phyloP scores from a whole-genome alignment of 2,329 filamentous ascomycete species.

The Madurella fahalii region DNA sequence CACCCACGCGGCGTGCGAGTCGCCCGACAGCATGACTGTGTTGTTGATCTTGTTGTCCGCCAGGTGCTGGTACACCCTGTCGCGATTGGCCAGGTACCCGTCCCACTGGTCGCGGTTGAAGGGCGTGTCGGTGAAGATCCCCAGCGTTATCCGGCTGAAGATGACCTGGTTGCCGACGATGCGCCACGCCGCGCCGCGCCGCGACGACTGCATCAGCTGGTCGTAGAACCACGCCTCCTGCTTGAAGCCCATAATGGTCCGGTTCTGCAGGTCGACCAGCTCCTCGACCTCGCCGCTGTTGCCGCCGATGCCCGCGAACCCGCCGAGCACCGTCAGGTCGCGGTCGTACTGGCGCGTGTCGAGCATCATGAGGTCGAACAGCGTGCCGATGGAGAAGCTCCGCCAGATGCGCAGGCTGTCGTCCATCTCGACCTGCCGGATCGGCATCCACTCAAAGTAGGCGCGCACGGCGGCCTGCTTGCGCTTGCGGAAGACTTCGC shows the following conservation, averaged over 20 bases:
- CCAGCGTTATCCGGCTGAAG: conserved; percentile 44
- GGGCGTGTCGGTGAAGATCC: conserved; percentile 30
- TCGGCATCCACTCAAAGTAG: conserved; percentile 65
- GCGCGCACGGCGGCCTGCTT: conserved; percentile 71
- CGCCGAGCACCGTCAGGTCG: conserved; percentile 49
- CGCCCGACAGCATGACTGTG: conserved; percentile 69
- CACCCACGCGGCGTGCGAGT: conserved; percentile 64
- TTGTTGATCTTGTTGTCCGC: conserved; percentile 66
- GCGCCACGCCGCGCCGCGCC: conserved; percentile 66
- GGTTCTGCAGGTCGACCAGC: conserved; percentile 46
- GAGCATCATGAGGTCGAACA: conserved; percentile 64
- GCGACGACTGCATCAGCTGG: conserved; percentile 51
- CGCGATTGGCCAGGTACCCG: conserved; percentile 66
- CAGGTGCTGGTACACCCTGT: conserved; percentile 63
- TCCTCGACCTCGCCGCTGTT: conserved; percentile 61
- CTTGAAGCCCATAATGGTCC: conserved; percentile 65
- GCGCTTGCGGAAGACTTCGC: conserved; percentile 64
- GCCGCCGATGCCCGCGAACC: conserved; percentile 31
- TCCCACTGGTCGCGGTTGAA: conserved; percentile 39
- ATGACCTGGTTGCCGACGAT: conserved; percentile 68
- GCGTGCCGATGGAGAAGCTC: conserved; percentile 59
- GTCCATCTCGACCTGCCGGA: conserved; percentile 57
- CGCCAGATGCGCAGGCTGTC: conserved; percentile 68
- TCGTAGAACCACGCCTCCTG: conserved; percentile 75
- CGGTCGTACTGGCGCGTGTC: conserved; percentile 68